A percentile compares a stretch with the other conserved stretches of the same genome.
phyloP scores from a whole-genome alignment of 2,329 filamentous ascomycete species.

The Rhytidhysteron rufulum region DNA sequence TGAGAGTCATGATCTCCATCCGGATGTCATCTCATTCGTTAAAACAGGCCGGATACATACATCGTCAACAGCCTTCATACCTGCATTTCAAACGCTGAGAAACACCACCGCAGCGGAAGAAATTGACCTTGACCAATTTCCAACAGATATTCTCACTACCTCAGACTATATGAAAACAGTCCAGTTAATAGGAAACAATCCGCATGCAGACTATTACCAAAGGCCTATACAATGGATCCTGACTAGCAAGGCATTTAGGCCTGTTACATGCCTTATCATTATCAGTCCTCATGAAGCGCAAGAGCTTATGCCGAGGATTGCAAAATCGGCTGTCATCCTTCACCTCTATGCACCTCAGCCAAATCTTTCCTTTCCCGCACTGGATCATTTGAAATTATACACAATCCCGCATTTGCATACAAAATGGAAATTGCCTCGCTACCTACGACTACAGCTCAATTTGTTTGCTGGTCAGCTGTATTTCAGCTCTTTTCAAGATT shows the following conservation, averaged over 20 bases:
- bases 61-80: conserved; percentile 33
- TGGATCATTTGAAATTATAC: background rate
- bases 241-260: conserved; percentile 11
- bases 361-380: background rate
- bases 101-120: conserved; percentile 39
- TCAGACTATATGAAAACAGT: conserved; percentile 51
- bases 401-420: background rate
- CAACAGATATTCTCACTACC: conserved; percentile 44
- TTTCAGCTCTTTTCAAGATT: conserved; percentile 52
- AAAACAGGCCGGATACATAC: conserved; percentile 27
- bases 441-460: conserved; percentile 49
- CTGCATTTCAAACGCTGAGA: conserved; percentile 45
- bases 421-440: background rate
- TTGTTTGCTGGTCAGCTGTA: conserved; percentile 68
- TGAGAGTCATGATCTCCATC: no score
- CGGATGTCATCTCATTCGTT: conserved; percentile 42
- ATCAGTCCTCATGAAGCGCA: conserved; percentile 62
- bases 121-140: conserved; percentile 36
- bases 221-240: conserved; percentile 54
- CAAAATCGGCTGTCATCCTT: conserved; percentile 33
- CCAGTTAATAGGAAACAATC: conserved; percentile 7
- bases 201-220: conserved; percentile 45
- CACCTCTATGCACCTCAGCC: conserved; percentile 51
- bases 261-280: conserved; percentile 52
- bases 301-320: conserved; percentile 42